phyloP scores from a whole-genome alignment of 169 alveolate genomes.

The Babesia bovis region DNA sequence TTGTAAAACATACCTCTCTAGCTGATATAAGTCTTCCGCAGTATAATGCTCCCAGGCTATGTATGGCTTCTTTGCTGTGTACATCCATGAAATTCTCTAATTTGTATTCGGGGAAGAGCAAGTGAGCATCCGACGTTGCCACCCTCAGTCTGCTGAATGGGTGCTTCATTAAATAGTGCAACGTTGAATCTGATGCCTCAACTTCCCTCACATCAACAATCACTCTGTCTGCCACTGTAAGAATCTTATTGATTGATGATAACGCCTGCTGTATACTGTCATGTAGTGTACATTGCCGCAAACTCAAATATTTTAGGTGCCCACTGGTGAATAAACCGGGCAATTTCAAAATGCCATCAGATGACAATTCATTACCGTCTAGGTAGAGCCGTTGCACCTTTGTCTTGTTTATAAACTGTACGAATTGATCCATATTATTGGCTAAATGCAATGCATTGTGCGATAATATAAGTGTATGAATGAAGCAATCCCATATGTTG shows the following conservation, averaged over 20 bases:
- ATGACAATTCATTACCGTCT: constrained; percentile 54
- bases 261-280: constrained; percentile 9
- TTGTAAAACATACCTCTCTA: constrained; percentile 10
- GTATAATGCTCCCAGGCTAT: constrained; percentile 16
- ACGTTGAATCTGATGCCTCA: not conserved
- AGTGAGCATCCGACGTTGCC: not conserved
- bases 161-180: constrained; percentile 9
- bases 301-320: constrained; percentile 19
- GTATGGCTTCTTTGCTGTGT: constrained; percentile 6
- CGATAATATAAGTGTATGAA: constrained; percentile 38
- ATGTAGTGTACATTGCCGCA: constrained; percentile 39
- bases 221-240: not conserved
- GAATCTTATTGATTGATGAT: not conserved
- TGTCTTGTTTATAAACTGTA: constrained; percentile 10
- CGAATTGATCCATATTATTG: constrained; percentile 8
- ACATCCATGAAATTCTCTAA: constrained; percentile 49
- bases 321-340: not conserved
- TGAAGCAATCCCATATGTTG: constrained; percentile 10
- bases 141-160: constrained; percentile 53
- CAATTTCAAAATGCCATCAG: not conserved
- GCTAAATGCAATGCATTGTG: constrained; percentile 9
- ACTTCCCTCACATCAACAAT: constrained; percentile 32
- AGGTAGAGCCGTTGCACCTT: constrained; percentile 20
- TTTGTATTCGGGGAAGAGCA: constrained; percentile 1
- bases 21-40: constrained; percentile 49